Percentiles rank a stretch among this genome's conserved stretches.
These are phyloP conservation scores for Apiospora aurea DNA, from an alignment of 2,329 filamentous ascomycete genomes.

Conservation along the genomic window DNA sequence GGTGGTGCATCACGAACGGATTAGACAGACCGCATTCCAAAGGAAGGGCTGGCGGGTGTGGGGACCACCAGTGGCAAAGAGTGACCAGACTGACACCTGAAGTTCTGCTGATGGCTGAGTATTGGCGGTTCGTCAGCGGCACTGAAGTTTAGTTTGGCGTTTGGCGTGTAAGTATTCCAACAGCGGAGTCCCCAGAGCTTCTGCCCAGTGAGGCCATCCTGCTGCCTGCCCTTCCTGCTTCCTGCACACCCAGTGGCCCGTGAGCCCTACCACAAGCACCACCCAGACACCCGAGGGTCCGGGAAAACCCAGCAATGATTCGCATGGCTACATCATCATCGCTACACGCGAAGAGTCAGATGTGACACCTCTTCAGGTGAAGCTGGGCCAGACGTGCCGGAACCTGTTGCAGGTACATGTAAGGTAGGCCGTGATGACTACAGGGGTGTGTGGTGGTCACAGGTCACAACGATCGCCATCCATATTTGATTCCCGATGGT, in stretches of 20 bases:
- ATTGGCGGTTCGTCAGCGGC: conserved; percentile 5
- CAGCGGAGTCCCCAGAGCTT: not conserved
- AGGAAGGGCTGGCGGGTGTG: not conserved
- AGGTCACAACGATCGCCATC: not conserved
- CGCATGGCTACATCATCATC: conserved; percentile 18
- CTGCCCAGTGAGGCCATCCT: not conserved
- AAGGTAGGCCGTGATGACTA: not conserved
- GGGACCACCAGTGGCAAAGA: conserved; percentile 9
- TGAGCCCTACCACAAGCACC: not conserved
- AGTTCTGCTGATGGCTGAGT: conserved; percentile 11
- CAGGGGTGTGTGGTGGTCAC: not conserved
- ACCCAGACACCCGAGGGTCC: not conserved
- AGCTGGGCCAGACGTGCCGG: not conserved
- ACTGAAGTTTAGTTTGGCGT: not conserved
- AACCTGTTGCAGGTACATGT: not conserved
- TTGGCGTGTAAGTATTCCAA: not conserved
- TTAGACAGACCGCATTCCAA: conserved; percentile 7
- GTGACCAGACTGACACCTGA: not conserved
- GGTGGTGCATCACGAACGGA: not conserved
- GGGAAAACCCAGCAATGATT: conserved; percentile 17
- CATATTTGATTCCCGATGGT: not conserved
- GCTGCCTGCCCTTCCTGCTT: conserved; percentile 4
- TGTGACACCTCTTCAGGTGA: conserved; percentile 13
- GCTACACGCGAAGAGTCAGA: conserved; percentile 3
- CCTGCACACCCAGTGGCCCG: not conserved